phyloP scores from a whole-genome alignment of 2,329 filamentous ascomycete genomes.

The Domatiomyces globalis region DNA sequence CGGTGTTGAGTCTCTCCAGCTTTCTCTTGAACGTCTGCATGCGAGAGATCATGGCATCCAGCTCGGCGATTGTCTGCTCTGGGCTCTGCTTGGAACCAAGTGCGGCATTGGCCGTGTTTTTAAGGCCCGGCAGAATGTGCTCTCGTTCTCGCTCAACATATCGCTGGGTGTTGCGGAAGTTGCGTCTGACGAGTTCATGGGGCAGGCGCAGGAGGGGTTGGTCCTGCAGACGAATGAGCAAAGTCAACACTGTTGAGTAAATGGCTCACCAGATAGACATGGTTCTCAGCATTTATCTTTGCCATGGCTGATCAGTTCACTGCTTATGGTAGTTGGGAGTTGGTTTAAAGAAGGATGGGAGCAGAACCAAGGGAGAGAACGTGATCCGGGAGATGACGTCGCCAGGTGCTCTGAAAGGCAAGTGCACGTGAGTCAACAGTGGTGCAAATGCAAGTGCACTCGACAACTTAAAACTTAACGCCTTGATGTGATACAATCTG shows the following conservation, averaged over 20 bases:
- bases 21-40: constrained; percentile 84
- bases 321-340: constrained; percentile 23
- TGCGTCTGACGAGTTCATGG: constrained; percentile 82
- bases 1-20: constrained; percentile 59
- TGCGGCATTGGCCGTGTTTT: constrained; percentile 45
- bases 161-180: constrained; percentile 62
- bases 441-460: no score
- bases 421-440: no score
- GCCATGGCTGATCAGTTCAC: constrained; percentile 25
- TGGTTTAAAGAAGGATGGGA: no score
- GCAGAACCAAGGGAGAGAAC: no score
- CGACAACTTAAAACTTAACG: no score
- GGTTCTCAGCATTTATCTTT: constrained; percentile 37
- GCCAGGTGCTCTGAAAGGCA: no score
- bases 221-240: constrained; percentile 43
- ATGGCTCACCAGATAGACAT: constrained; percentile 32
- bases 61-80: constrained; percentile 59
- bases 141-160: constrained; percentile 35
- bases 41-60: constrained; percentile 72
- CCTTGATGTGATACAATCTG: no score
- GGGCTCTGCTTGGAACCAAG: constrained; percentile 48
- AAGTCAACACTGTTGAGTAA: constrained; percentile 3
- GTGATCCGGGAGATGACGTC: no score
- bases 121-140: constrained; percentile 34
- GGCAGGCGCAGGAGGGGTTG: constrained; percentile 88